Evolutionary conservation across 1,284 basidiomycete species (phyloP).

Genomic region (Rugiboletus extremiorientalis): DNA sequence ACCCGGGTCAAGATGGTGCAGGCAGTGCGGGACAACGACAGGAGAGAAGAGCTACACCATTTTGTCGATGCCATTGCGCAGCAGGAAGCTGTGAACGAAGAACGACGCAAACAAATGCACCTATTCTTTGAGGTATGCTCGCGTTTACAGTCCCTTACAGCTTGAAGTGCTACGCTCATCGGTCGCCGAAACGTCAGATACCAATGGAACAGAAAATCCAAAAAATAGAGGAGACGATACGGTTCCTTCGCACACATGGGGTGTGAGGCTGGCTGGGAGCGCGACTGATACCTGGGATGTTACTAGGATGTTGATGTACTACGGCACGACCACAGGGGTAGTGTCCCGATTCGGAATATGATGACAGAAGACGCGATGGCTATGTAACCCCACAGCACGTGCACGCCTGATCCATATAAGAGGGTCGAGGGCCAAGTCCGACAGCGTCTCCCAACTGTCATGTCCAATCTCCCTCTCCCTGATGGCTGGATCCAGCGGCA

Average conservation of each 20-base stretch:
- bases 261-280: constrained; percentile 1
- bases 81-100: constrained; percentile 39
- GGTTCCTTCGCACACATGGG: constrained; percentile 20
- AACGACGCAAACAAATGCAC: constrained; percentile 46
- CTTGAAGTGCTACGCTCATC: neutral
- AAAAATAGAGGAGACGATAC: constrained; percentile 35
- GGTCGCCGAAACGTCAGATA: constrained; percentile 39
- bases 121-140: constrained; percentile 49
- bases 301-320: neutral
- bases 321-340: constrained; percentile 9
- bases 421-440: neutral
- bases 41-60: constrained; percentile 14
- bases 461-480: constrained; percentile 43
- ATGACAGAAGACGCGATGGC: neutral
- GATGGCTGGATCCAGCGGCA: constrained; percentile 62
- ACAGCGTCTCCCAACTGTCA: constrained; percentile 17
- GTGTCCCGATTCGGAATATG: neutral
- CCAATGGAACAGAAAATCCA: constrained; percentile 50
- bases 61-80: constrained; percentile 53
- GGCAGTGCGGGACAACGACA: neutral
- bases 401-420: too few species aligned
- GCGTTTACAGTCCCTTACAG: neutral
- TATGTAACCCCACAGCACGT: constrained; percentile 22
- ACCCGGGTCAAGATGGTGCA: neutral
- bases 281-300: neutral